Evolutionary conservation across 148 eudicot genomes (phyloP), one percentile per base, ranked within the genome.

Genomic region (Euryodendron excelsum): DNA sequence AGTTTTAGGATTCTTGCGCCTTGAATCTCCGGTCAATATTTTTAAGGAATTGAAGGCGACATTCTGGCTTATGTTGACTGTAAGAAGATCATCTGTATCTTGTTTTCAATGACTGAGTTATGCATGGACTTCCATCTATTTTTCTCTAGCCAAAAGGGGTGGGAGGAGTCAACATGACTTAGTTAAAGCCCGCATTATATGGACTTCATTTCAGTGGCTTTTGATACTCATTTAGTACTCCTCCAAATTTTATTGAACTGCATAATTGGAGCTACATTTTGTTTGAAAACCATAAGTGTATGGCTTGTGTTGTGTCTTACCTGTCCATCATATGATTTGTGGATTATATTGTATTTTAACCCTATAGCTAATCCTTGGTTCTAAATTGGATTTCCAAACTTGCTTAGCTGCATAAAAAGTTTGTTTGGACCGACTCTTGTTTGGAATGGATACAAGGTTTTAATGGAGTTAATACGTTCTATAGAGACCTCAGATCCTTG

Each of bases 51-150:
- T 86, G 82, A 96, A 80, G 83, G 89, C 92, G 7, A 90, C 99
- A 52, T 96, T 93, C 78, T 89, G 78, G 86, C 97, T 98, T 47
- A 89, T 96, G 99, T 86, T 96, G 72, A 96, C 98, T 25, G 99
- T 96, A 88, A 84, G 98, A 76, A 58, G 12, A 50, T 10, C 67
- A 62, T 48, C 30, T 67, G 55, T 62, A 33, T 28, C 2, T 66
- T 37, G 5, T 76, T 56, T 36, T 72, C 13, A 15, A 23, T 62
- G 20, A 10, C 58, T 62, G 28, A 25, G 50, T 44, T 34, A 30
- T 48, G 3, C 56, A 28, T 60, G 23, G 48, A 31, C 63, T 34
- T 45, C 15, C 0, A 11, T 9, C 39, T 69, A 7, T 68, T 56
- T 67, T 69, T 61, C 69, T 30, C 60, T n/a, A 10, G 69, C 31